Percentiles rank a stretch among this genome's conserved stretches.
These are phyloP conservation scores for Iberis pinnata DNA, from an alignment of 345 rosid species.

Conservation along the genomic window DNA sequence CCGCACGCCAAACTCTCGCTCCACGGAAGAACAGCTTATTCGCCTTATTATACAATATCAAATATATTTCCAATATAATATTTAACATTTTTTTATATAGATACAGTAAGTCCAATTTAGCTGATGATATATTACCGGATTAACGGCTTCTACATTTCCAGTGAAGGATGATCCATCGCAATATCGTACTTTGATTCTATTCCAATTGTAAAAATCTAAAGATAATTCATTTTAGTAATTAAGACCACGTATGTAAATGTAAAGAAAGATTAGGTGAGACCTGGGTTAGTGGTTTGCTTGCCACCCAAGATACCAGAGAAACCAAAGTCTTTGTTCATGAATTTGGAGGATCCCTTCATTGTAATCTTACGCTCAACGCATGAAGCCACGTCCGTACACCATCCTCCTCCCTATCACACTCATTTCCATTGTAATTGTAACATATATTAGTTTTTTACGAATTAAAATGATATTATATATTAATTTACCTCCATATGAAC, in stretches of 20 bases:
- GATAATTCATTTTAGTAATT: background rate
- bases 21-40: constrained; percentile 80
- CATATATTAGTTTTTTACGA: background rate
- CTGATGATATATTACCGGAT: constrained; percentile 48
- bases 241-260: background rate
- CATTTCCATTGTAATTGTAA: too few species aligned
- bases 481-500: constrained; percentile 74
- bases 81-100: too few species aligned
- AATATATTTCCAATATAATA: too few species aligned
- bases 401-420: constrained; percentile 44
- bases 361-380: constrained; percentile 61
- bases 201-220: constrained; percentile 84
- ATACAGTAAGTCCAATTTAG: too few species aligned
- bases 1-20: constrained; percentile 66
- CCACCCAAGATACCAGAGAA: constrained; percentile 86
- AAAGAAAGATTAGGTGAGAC: constrained; percentile 28
- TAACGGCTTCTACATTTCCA: constrained; percentile 63
- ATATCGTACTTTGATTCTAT: constrained; percentile 78
- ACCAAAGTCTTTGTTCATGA: constrained; percentile 51
- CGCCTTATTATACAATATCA: constrained; percentile 27
- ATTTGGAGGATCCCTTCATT: constrained; percentile 71
- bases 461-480: too few species aligned
- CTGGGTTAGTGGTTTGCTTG: constrained; percentile 61
- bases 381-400: constrained; percentile 63
- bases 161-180: constrained; percentile 97